A percentile compares a stretch with the other conserved stretches of the same genome.
These are phyloP conservation scores for Sinapis alba DNA, from an alignment of 441 rosid species.

Conservation along the genomic window DNA sequence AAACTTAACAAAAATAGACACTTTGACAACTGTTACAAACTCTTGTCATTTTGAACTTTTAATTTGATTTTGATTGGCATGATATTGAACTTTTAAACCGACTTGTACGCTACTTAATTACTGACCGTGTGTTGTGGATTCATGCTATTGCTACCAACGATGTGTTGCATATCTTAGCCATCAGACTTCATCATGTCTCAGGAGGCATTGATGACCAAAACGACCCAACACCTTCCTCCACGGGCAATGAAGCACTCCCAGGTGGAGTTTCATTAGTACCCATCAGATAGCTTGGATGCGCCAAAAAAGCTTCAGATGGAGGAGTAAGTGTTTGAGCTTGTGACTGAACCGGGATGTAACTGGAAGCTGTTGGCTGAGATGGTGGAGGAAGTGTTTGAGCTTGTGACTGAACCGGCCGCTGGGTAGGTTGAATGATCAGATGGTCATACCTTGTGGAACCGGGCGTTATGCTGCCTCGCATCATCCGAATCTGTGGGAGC, in stretches of 20 bases:
- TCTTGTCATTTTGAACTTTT: background rate
- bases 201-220: constrained; percentile 34
- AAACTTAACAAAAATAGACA: background rate
- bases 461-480: constrained; percentile 85
- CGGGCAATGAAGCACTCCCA: constrained; percentile 1
- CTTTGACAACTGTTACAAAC: background rate
- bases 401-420: constrained; percentile 39
- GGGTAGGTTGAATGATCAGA: constrained; percentile 68
- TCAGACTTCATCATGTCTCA: constrained; percentile 28
- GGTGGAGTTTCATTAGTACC: constrained; percentile 1
- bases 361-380: no score
- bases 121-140: constrained; percentile 3
- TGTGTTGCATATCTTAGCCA: constrained; percentile 18
- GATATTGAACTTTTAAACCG: no score
- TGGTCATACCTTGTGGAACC: constrained; percentile 49
- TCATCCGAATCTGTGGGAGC: constrained; percentile 58
- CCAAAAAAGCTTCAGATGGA: constrained; percentile 18
- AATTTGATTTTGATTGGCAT: background rate
- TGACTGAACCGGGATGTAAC: constrained; percentile 40
- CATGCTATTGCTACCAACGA: background rate
- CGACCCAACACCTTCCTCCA: constrained; percentile 8
- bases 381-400: constrained; percentile 30
- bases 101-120: background rate
- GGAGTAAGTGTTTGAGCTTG: constrained; percentile 33
- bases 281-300: constrained; percentile 14